Base-by-base conservation (phyloP, 331 rosid species). In the Malus hybrid region DNA sequence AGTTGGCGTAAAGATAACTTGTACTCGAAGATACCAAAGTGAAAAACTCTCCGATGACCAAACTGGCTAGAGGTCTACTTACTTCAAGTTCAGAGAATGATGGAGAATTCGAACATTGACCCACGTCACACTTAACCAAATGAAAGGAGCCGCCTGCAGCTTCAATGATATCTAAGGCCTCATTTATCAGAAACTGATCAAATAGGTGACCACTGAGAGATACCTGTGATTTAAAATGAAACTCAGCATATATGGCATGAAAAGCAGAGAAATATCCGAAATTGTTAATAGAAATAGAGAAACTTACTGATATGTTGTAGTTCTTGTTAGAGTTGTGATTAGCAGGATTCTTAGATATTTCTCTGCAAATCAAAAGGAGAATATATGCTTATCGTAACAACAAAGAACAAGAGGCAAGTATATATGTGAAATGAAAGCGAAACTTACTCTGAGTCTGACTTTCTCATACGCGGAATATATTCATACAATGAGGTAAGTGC, bases 121-220 rank as follows among this genome's bases (percentile, higher is more conserved):
- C 99, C 77, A 92, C 92, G 76, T 83, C 88, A 84, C 97, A 90
- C 78, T 84, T 89, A 60, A 85, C 96, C 80, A 90, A 80, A 75
- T 89, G 95, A 82, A 92, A 94, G 80, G 97, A 87, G 74, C 99
- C 99, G 71, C 93, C 93, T 36, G 93, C 90, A 34, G 92, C 83
- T 84, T 92, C 99, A 82, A 94, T 90, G 85, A 90, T 92, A 84
- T 94, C 99, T 70, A 94, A 87, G 83, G 99, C 97, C 86, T 92
- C 99, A 28, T 94, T 94, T 80, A 92, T 94, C 85, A 92, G 76
- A 92, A 94, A 89, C 78, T 83, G 77, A 74, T 89, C 97, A 80
- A 94, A 94, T 63, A 94, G 85, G 81, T 94, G 97, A 76, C 99
- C 99, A 64, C 88, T 92, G 77, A 94, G 81, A 76, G 99, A 94